Conservation (phyloP, 2,329 filamentous ascomycete genomes). For the Phialocephala subalpina region DNA sequence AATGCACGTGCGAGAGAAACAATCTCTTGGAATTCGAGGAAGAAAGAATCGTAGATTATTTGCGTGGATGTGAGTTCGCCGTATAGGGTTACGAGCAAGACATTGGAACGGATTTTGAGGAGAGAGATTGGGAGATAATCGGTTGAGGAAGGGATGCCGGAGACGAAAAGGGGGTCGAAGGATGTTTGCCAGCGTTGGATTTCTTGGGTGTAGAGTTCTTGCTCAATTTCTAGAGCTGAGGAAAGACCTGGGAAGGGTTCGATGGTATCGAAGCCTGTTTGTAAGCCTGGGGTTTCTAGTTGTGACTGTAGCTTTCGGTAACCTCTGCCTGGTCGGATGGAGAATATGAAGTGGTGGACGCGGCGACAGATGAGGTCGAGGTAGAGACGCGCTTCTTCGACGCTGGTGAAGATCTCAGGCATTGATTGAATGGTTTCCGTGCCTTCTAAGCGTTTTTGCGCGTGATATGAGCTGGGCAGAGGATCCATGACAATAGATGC, state of each 20-base stretch:
- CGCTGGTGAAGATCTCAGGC: slow-evolving; percentile 9
- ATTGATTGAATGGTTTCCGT: slow-evolving; percentile 3
- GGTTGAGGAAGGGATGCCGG: background rate
- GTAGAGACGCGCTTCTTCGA: slow-evolving; percentile 13
- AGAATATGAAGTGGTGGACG: slow-evolving; percentile 9
- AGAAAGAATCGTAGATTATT: slow-evolving; percentile 3
- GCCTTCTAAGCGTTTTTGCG: background rate
- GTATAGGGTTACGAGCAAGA: background rate
- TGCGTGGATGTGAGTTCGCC: background rate
- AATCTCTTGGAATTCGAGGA: background rate
- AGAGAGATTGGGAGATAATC: background rate
- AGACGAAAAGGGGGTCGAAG: background rate
- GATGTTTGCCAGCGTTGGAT: background rate
- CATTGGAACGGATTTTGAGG: background rate
- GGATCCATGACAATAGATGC: slow-evolving; percentile 7
- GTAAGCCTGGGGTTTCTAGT: background rate
- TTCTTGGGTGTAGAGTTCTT: background rate
- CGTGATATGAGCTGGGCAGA: background rate
- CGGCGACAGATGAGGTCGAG: slow-evolving; percentile 18
- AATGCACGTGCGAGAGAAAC: background rate
- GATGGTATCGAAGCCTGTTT: background rate
- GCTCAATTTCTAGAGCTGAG: background rate
- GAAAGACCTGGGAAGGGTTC: background rate
- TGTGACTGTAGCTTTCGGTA: background rate
- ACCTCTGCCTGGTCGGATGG: background rate